Evolutionary conservation across 148 eudicot species (phyloP).

Genomic region (Camellia lanceoleosa): DNA sequence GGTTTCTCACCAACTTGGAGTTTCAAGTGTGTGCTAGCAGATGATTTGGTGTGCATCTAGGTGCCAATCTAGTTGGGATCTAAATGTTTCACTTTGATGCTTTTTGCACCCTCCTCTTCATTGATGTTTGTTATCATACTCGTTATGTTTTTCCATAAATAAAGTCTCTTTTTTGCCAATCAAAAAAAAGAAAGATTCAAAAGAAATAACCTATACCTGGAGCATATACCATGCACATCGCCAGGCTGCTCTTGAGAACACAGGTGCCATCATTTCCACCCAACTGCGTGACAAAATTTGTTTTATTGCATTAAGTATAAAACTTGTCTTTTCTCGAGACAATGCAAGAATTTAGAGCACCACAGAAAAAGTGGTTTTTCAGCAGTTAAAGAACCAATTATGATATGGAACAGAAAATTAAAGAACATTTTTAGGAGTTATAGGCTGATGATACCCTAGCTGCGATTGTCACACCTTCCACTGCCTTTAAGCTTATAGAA

Average conservation of each 20-base stretch:
- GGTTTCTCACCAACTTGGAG: too few species aligned
- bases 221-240: slow-evolving; percentile 91
- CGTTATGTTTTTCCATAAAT: too few species aligned
- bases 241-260: slow-evolving; percentile 88
- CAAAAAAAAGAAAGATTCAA: too few species aligned
- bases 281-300: slow-evolving; percentile 50
- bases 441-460: slow-evolving; percentile 41
- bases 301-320: not conserved
- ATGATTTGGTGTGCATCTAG: too few species aligned
- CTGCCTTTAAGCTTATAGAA: slow-evolving; percentile 58
- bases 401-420: not conserved
- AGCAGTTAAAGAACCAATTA: not conserved
- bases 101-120: too few species aligned
- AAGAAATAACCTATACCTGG: slow-evolving; percentile 47
- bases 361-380: not conserved
- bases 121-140: too few species aligned
- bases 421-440: not conserved
- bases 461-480: slow-evolving; percentile 59
- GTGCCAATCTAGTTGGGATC: too few species aligned
- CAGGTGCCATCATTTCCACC: slow-evolving; percentile 99
- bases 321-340: not conserved
- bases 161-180: too few species aligned
- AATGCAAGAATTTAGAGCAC: not conserved
- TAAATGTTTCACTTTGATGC: too few species aligned
- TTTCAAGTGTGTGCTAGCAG: too few species aligned